A percentile compares a stretch with the other conserved stretches of the same genome.
Evolutionary conservation across 2,329 filamentous ascomycete genomes (phyloP).

Genomic region (Orbilia quercus): DNA sequence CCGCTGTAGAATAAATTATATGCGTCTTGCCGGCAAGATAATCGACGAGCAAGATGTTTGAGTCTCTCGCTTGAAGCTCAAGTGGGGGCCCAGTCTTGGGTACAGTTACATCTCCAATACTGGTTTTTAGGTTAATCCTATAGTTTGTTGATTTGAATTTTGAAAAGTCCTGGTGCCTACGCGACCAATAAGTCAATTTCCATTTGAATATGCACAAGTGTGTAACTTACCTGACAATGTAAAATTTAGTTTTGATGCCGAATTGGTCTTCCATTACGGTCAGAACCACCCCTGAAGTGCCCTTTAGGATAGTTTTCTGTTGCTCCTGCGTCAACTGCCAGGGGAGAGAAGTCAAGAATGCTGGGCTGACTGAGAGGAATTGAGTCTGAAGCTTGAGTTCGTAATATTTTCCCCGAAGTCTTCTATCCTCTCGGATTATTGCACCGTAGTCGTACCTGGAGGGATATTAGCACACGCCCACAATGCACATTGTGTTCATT

Average conservation of each 20-base stretch:
- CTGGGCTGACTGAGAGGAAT: conserved; percentile 78
- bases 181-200: background rate
- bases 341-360: conserved; percentile 73
- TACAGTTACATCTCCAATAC: conserved; percentile 29
- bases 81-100: conserved; percentile 18
- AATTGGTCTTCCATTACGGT: conserved; percentile 54
- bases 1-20: conserved; percentile 75
- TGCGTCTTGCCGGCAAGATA: conserved; percentile 72
- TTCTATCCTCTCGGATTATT: conserved; percentile 75
- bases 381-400: conserved; percentile 81
- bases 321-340: conserved; percentile 42
- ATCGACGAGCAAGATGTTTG: conserved; percentile 72
- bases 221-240: conserved; percentile 35
- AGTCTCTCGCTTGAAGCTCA: conserved; percentile 47
- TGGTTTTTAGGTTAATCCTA: conserved; percentile 39
- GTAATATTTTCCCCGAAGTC: conserved; percentile 80
- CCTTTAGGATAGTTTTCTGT: conserved; percentile 43
- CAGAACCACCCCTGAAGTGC: conserved; percentile 28
- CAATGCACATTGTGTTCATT: conserved; percentile 1
- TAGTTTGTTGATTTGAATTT: conserved; percentile 41
- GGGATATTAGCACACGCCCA: conserved; percentile 25
- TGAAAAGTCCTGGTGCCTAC: conserved; percentile 44
- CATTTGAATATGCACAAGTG: background rate
- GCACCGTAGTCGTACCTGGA: conserved; percentile 71
- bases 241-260: conserved; percentile 55